These are phyloP conservation scores for Lactarius vividus DNA, from an alignment of 768 basidiomycete genomes.

Conservation along the genomic window DNA sequence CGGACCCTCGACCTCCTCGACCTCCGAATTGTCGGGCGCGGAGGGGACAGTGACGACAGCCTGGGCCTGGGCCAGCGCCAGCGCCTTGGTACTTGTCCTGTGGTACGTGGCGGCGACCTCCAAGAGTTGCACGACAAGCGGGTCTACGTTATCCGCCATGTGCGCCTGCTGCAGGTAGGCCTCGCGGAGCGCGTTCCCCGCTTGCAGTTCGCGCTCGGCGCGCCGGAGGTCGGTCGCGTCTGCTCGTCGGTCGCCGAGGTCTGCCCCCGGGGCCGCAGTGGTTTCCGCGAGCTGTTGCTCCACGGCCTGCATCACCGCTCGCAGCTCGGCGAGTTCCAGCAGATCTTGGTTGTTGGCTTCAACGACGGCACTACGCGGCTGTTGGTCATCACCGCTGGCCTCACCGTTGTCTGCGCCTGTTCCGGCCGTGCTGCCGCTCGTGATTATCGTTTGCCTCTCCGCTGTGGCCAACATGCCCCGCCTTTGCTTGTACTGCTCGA, in stretches of 20 bases:
- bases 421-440: constrained; percentile 23
- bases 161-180: constrained; percentile 63
- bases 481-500: constrained; percentile 51
- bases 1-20: background rate
- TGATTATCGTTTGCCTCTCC: constrained; percentile 51
- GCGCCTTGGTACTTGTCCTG: constrained; percentile 68
- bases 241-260: constrained; percentile 64
- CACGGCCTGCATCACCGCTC: constrained; percentile 55
- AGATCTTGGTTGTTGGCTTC: constrained; percentile 91
- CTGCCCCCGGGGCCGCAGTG: constrained; percentile 44
- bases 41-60: constrained; percentile 44
- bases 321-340: constrained; percentile 76
- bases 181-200: constrained; percentile 64
- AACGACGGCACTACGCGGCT: constrained; percentile 79
- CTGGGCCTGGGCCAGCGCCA: constrained; percentile 59
- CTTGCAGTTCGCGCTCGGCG: constrained; percentile 65
- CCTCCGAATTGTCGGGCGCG: constrained; percentile 39
- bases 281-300: constrained; percentile 62
- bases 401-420: constrained; percentile 37
- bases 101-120: constrained; percentile 79
- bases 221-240: constrained; percentile 52
- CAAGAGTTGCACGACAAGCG: constrained; percentile 75
- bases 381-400: constrained; percentile 58
- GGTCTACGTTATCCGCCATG: constrained; percentile 56
- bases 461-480: constrained; percentile 61